Conservation (phyloP, 129 eudicot genomes). For the Saposhnikovia divaricata region DNA sequence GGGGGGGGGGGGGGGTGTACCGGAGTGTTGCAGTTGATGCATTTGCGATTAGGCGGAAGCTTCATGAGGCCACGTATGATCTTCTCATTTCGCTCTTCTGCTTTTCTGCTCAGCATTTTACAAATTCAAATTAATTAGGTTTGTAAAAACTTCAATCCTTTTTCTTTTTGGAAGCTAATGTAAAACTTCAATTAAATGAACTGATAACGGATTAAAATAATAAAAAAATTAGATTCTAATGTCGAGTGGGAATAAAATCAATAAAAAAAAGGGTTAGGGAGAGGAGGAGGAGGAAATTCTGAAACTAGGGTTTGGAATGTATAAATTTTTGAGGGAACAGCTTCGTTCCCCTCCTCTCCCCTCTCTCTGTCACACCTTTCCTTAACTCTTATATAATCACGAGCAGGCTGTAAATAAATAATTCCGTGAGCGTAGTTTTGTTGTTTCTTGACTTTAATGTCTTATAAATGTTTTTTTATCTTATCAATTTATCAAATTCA, state of each 20-base stretch:
- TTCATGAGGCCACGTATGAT: constrained; percentile 82
- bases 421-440: no score
- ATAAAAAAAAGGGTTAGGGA: background rate
- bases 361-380: background rate
- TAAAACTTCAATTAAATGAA: background rate
- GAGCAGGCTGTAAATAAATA: no score
- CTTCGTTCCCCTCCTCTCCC: background rate
- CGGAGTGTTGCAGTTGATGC: constrained; percentile 93
- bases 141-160: no score
- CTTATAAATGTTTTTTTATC: no score
- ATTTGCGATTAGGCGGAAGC: constrained; percentile 88
- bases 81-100: constrained; percentile 84
- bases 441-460: no score
- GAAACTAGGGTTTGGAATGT: background rate
- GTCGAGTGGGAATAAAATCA: background rate
- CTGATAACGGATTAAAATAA: no score
- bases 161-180: no score
- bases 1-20: constrained; percentile 29
- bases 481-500: no score
- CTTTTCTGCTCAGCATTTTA: constrained; percentile 61
- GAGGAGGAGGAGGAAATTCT: background rate
- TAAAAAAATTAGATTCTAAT: background rate
- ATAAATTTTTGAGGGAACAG: background rate
- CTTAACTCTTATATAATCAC: no score
- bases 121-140: background rate